phyloP scores from a whole-genome alignment of 2,329 filamentous ascomycete genomes.

The Ramularia endophylla region DNA sequence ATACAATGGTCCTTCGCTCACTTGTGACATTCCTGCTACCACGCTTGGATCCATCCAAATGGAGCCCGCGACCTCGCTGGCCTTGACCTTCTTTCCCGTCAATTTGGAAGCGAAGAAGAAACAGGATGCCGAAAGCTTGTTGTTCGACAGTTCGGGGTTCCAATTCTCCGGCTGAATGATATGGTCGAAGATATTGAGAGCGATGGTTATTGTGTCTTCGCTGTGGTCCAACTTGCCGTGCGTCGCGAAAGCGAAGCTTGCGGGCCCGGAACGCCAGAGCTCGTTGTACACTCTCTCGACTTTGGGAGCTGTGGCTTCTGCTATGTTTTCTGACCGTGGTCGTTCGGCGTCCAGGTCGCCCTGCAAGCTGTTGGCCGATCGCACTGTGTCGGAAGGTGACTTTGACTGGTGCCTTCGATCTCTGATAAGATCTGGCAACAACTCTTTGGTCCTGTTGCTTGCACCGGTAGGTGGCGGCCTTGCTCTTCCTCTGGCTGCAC shows the following conservation, averaged over 20 bases:
- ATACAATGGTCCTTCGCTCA: no score
- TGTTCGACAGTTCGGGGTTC: conserved; percentile 11
- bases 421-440: no score
- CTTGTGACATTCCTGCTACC: not conserved
- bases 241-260: conserved; percentile 11
- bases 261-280: conserved; percentile 5
- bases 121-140: conserved; percentile 13
- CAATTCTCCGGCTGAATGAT: conserved; percentile 14
- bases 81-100: conserved; percentile 4
- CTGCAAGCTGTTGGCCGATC: no score
- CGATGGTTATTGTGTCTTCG: conserved; percentile 10
- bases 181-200: conserved; percentile 17
- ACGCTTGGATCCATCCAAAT: conserved; percentile 8
- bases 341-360: no score
- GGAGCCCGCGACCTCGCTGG: conserved; percentile 6
- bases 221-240: conserved; percentile 9
- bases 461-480: no score
- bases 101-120: conserved; percentile 16
- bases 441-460: no score
- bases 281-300: no score
- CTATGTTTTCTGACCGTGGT: no score
- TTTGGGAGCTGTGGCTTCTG: no score
- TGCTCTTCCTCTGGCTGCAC: no score
- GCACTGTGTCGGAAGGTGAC: no score
- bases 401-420: no score